phyloP scores from a whole-genome alignment of 345 rosid species.

The Eucalyptus erythrocorys region DNA sequence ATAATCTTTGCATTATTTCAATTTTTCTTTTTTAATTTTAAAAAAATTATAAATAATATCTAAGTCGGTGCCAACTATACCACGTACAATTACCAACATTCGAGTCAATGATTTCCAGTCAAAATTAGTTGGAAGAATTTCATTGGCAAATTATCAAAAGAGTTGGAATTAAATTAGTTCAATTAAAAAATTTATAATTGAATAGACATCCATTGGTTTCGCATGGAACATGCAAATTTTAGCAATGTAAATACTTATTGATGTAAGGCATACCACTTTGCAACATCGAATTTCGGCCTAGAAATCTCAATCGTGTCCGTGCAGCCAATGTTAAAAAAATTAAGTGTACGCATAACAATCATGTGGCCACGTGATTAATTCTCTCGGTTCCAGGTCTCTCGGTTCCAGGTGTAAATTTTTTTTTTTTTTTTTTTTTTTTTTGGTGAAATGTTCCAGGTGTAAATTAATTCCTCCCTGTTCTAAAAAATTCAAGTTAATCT shows the following conservation, averaged over 20 bases:
- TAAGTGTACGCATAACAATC: background rate
- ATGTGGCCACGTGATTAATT: background rate
- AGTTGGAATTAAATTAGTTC: background rate
- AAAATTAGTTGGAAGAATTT: background rate
- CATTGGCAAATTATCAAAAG: background rate
- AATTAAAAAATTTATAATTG: background rate
- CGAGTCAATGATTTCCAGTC: background rate
- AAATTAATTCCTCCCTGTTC: background rate
- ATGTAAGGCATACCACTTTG: background rate
- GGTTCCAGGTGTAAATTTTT: too few relatives aligned
- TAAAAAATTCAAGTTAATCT: background rate
- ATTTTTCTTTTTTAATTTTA: too few relatives aligned
- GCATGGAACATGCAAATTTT: fast-evolving
- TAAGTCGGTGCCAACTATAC: fast-evolving
- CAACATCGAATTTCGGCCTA: background rate
- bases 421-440: too few relatives aligned
- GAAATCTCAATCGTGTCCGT: background rate
- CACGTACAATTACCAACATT: background rate
- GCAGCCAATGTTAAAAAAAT: background rate
- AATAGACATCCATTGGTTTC: background rate
- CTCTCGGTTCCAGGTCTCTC: background rate
- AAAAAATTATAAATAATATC: too few relatives aligned
- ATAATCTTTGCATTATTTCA: too few relatives aligned
- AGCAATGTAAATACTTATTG: background rate
- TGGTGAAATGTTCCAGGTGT: background rate